These are phyloP conservation scores for Barnettozyma hawaiiensis DNA, from an alignment of 1,139 yeast genomes.

Conservation along the genomic window DNA sequence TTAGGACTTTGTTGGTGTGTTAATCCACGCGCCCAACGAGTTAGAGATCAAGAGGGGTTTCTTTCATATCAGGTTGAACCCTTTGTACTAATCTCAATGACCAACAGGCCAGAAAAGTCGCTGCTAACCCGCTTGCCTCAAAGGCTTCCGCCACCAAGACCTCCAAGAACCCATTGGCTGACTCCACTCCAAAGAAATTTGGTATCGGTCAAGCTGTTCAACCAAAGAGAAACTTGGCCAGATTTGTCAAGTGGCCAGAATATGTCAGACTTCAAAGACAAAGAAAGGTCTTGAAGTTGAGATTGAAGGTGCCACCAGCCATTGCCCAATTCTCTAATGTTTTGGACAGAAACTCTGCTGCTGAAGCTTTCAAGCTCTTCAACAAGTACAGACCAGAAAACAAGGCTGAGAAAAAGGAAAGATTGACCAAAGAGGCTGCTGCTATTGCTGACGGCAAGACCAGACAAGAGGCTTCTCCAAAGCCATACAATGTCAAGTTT, in stretches of 20 bases:
- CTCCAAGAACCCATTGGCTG: slow-evolving; percentile 70
- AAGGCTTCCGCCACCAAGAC: slow-evolving; percentile 36
- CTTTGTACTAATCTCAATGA: slow-evolving; percentile 54
- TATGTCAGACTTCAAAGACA: slow-evolving; percentile 97
- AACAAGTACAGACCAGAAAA: slow-evolving; percentile 99
- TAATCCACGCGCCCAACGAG: no score
- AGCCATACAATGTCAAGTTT: slow-evolving; percentile 93
- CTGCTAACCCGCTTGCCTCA: slow-evolving; percentile 63
- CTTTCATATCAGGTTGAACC: neutral
- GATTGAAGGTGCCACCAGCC: slow-evolving; percentile 99
- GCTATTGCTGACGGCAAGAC: slow-evolving; percentile 97
- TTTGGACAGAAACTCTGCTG: slow-evolving; percentile 96
- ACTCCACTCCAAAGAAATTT: slow-evolving; percentile 85
- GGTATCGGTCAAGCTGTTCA: slow-evolving; percentile 95
- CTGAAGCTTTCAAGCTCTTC: slow-evolving; percentile 92
- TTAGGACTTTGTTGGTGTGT: no score
- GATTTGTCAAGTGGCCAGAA: slow-evolving; percentile 98
- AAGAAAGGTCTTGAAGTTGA: slow-evolving; percentile 87
- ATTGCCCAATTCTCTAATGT: slow-evolving; percentile 93
- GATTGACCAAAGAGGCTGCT: slow-evolving; percentile 97
- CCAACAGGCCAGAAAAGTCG: slow-evolving; percentile 70
- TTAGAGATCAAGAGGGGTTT: neutral
- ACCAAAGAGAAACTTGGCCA: slow-evolving; percentile 92
- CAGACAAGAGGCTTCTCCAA: slow-evolving; percentile 91
- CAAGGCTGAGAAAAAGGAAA: slow-evolving; percentile 94